Evolutionary conservation across 2,329 filamentous ascomycete species (phyloP), one percentile per base, ranked within the genome.

Genomic region (Raffaelea arxii): DNA sequence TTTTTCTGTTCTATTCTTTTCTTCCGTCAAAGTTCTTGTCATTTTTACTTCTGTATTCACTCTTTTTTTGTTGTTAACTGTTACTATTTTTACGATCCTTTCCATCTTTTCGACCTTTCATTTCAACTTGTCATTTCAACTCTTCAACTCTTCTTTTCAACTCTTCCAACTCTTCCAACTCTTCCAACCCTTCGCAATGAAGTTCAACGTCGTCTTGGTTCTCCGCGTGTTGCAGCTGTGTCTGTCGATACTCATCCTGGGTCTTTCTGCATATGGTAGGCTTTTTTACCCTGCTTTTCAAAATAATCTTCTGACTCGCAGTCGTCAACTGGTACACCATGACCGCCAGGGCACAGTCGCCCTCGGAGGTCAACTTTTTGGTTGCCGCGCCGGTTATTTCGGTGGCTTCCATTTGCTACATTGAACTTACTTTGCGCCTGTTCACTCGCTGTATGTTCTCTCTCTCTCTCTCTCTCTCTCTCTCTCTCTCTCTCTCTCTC

Each of bases 321-420:
- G 78, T 82, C 47, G 66, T 74, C 53, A 68, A 80, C 61, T 81
- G 75, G 74, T 80, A 78, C 59, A 68, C 74, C 58, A 65, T 62
- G 49, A 65, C 77, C 55, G 82, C 74, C 56, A 65, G 70, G 52
- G 70, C 69, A 4, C 54, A 68, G 18, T 70, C 77, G n/a, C 78
- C 78, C 0, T 64, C 68, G 4, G 70, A 77, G 51, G 62, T 82
- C 61, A 74, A 71, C 64, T 80, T 79, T 59, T 61, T 81, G 51
- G 62, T 81, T 55, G 75, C 77, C 56, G 66, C 65, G 23, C 70
- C 75, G 2, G 52, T 75, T 38, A 71, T 75, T 55, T 75, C 77
- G 24, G 58, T 80, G 32, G 22, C 78, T 45, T 78, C 77, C 9
- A 58, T 80, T 44, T 57, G 62, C 43, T 78, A 77, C 55, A 66